Evolutionary conservation across 306 rosid species (phyloP), one percentile per base, ranked within the genome.

Genomic region (Urtica urens): DNA sequence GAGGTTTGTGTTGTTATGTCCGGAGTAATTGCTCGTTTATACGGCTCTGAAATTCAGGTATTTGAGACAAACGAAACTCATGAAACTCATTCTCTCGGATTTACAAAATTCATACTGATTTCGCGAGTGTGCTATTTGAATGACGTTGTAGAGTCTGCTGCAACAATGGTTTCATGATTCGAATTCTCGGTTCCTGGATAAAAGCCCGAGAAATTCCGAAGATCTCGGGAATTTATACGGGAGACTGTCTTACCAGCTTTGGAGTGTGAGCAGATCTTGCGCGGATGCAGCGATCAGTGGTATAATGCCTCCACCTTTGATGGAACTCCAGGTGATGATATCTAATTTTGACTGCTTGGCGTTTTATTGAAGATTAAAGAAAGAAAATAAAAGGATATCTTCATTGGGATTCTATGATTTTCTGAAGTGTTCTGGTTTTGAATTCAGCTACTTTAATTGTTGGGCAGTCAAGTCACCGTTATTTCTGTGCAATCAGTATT

Each of bases 381-480:
- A 63, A 47, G 35, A 35, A 30, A 30, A 6, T 33, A 53, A 46
- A 38, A 41, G 31, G 24, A 12, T 52, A 54, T 56, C 56, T 27
- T 41, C 45, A 33, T 63, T 70, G 84, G 87, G 65, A 69, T n/a
- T n/a, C n/a, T n/a, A n/a, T n/a, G n/a, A 69, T 51, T 66, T 64
- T 81, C 93, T 88, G 93, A 90, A 77, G 69, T 77, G 82, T 85
- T 79, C 74, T 77, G 81, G 73, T 73, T 85, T 92, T 92, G 94
- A 90, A 86, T 82, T 92, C 96, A 85, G 96, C 94, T 92, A 78
- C 87, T 84, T 90, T 85, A 84, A 71, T 84, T 90, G 78, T 90
- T 85, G 96, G 81, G 81, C 99, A 92, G 99, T 92, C 99, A 53
- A 85, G 62, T 82, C 87, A 71, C 56, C 86, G 71, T 57, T 92